phyloP scores from a whole-genome alignment of 768 basidiomycete genomes.

The Pulveroboletus sp. region DNA sequence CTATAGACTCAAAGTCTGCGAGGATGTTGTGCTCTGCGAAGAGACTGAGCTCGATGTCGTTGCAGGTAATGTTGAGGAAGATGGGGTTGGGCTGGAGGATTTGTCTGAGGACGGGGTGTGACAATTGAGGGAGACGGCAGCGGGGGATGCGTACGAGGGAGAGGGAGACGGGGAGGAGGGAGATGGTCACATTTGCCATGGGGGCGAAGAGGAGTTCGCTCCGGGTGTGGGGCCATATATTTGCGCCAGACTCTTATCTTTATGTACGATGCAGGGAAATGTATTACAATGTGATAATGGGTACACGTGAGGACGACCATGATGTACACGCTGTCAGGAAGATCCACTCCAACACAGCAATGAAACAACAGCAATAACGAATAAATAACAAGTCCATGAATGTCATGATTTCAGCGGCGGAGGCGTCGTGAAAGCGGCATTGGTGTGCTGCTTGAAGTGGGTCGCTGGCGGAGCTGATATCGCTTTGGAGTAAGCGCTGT shows the following conservation, averaged over 20 bases:
- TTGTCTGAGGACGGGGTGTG: slow-evolving; percentile 63
- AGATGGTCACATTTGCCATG: slow-evolving; percentile 52
- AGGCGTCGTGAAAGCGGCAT: slow-evolving; percentile 15
- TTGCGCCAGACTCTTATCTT: slow-evolving; percentile 15
- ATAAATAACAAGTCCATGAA: slow-evolving; percentile 25
- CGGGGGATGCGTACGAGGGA: slow-evolving; percentile 76
- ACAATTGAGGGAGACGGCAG: slow-evolving; percentile 55
- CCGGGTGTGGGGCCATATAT: too few relatives aligned
- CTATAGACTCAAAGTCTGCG: slow-evolving; percentile 59
- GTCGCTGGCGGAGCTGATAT: slow-evolving; percentile 31
- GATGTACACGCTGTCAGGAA: not conserved
- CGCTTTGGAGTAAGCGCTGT: slow-evolving; percentile 16
- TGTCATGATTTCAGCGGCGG: slow-evolving; percentile 10
- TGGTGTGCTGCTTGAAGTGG: slow-evolving; percentile 10
- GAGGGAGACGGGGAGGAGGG: slow-evolving; percentile 68
- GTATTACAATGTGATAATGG: slow-evolving; percentile 8
- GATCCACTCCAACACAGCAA: slow-evolving; percentile 3
- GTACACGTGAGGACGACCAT: slow-evolving; percentile 4
- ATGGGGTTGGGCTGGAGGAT: slow-evolving; percentile 63
- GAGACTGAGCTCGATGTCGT: slow-evolving; percentile 74
- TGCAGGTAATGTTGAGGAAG: slow-evolving; percentile 76
- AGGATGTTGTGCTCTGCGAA: slow-evolving; percentile 63
- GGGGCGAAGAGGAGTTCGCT: slow-evolving; percentile 12
- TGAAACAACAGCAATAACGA: slow-evolving; percentile 36
- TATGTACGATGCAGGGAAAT: not conserved